A percentile compares a stretch with the other conserved stretches of the same genome.
These are phyloP conservation scores for Podospora pseudoanserina DNA, from an alignment of 495 filamentous ascomycete genomes.

Conservation along the genomic window DNA sequence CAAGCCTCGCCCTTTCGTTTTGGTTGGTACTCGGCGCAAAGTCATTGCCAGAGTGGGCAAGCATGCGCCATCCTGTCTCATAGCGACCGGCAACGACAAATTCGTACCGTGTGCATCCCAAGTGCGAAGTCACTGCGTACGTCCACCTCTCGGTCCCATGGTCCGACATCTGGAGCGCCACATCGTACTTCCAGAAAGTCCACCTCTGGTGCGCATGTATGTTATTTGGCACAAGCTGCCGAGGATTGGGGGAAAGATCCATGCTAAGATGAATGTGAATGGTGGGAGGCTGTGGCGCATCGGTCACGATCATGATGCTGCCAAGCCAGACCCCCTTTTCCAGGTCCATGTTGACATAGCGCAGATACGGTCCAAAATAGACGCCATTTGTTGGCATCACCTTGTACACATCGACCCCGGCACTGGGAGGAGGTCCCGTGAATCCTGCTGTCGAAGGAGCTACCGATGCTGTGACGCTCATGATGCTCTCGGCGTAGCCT, in stretches of 20 bases:
- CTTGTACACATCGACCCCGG: constrained; percentile 90
- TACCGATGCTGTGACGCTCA: constrained; percentile 68
- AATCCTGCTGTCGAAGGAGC: constrained; percentile 68
- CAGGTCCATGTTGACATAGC: constrained; percentile 96
- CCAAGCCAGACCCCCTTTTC: constrained; percentile 89
- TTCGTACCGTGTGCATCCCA: constrained; percentile 95
- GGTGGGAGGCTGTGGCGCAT: constrained; percentile 88
- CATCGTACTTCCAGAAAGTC: constrained; percentile 93
- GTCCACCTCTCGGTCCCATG: constrained; percentile 83
- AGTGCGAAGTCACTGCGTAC: constrained; percentile 93
- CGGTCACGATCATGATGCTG: constrained; percentile 71
- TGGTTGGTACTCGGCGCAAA: constrained; percentile 83
- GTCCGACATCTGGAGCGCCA: constrained; percentile 90
- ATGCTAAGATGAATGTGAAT: constrained; percentile 91
- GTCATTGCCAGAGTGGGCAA: constrained; percentile 92
- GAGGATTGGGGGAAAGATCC: constrained; percentile 89
- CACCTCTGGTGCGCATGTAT: constrained; percentile 89
- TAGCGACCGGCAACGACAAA: constrained; percentile 91
- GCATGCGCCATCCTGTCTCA: constrained; percentile 94
- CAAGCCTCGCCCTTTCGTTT: constrained; percentile 76
- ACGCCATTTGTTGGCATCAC: constrained; percentile 93
- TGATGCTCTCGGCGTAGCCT: constrained; percentile 68
- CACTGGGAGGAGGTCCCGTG: constrained; percentile 75
- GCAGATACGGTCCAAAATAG: constrained; percentile 93
- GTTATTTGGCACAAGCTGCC: constrained; percentile 77